phyloP scores from a whole-genome alignment of 192 early-diverging fungal genomes.

The Coemansia aciculifera region DNA sequence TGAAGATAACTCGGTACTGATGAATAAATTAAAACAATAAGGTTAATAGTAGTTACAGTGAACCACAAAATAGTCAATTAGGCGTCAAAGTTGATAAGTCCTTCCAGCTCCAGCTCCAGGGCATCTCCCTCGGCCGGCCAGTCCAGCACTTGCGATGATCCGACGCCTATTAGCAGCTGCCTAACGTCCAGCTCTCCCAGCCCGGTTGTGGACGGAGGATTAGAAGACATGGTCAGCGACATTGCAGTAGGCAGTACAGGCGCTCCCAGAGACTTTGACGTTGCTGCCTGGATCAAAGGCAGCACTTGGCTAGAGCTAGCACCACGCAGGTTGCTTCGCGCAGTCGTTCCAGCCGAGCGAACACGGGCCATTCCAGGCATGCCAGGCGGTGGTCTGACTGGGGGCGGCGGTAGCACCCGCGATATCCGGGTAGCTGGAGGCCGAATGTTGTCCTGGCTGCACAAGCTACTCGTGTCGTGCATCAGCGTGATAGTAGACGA shows the following conservation, averaged over 20 bases:
- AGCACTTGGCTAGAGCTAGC: not conserved
- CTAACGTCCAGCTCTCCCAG: constrained; percentile 23
- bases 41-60: not conserved
- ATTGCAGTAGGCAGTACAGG: not conserved
- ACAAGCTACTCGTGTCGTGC: constrained; percentile 38
- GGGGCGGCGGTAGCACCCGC: not conserved
- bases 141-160: constrained; percentile 25
- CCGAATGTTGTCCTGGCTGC: constrained; percentile 17
- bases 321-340: not conserved
- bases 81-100: constrained; percentile 53
- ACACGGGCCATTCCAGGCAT: constrained; percentile 31
- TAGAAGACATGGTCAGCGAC: constrained; percentile 32
- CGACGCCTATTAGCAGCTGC: constrained; percentile 23
- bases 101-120: constrained; percentile 52
- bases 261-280: not conserved
- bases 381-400: constrained; percentile 38
- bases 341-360: constrained; percentile 11
- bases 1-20: too few species aligned
- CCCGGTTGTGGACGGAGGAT: constrained; percentile 36
- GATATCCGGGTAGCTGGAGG: not conserved
- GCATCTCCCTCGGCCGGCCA: constrained; percentile 37
- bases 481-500: constrained; percentile 54
- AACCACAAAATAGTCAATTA: constrained; percentile 6
- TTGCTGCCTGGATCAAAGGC: not conserved
- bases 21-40: too few species aligned